Base-by-base conservation (phyloP, 2,329 filamentous ascomycete species). In the Colletotrichum tamarilloi region DNA sequence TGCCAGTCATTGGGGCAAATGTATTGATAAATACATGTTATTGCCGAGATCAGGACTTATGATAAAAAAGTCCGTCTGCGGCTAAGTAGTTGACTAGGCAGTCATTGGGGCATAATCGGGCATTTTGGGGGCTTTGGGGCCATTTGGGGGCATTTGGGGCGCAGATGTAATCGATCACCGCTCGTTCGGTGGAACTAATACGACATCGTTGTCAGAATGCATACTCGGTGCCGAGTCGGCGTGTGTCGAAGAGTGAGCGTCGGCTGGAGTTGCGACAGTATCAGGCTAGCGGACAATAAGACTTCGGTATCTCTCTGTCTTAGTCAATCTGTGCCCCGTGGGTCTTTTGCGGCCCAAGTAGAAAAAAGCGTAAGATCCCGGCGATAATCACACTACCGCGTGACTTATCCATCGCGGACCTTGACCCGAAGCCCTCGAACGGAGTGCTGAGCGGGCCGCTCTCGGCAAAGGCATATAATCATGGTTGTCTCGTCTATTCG, bases 161-260 rank as follows among this genome's bases (percentile, higher is more conserved):
- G 9, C 62, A 46, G 30, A 52, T 49, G 28, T 11, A 26, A 35
- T 30, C 6, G 67, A 62, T 28, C 46, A 42, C 58, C 19, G 60
- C 46, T 24, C 49, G 32, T 66, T 57, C 46, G 49, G 62, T 38
- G 49, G 56, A 22, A 49, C 56, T 16, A 19, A 42, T 42, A 35
- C 46, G 35, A 62, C 46, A 58, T 73, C 60, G 46, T 22, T 32
- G 30, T 49, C 16, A 22, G 42, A 5, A 12, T 65, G 70, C 60
- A 66, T 52, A 3, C 3, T 66, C 71, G 71, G 71, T 71, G 60
- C 71, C 71, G 71, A 49, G 19, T 73, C 71, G 71, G 71, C 71
- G 24, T 12, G 6, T 57, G n/a, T 24, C 14, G 22, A n/a, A 42
- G 38, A 3, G 16, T 42, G 38, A 55, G 19, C 14, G 14, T 42